Percentiles rank a stretch among this genome's conserved stretches.
phyloP scores from a whole-genome alignment of 768 basidiomycete genomes.

The Leucosporidium yakuticum region DNA sequence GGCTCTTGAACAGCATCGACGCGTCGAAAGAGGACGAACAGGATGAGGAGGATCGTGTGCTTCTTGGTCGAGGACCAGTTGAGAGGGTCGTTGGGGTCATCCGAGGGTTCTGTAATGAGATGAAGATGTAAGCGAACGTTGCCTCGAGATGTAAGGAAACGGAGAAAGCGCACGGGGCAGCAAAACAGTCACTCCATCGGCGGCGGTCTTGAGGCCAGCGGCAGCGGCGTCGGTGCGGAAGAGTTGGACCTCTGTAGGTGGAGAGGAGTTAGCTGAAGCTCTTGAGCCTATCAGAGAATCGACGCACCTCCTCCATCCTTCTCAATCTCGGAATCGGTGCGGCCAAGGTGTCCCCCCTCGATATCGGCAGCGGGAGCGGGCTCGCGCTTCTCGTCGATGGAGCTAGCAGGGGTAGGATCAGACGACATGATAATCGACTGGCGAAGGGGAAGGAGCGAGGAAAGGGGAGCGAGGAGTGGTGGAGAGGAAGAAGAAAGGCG shows the following conservation, averaged over 20 bases:
- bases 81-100: slow-evolving; percentile 40
- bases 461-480: too few relatives aligned
- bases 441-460: too few relatives aligned
- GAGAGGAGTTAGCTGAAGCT: not conserved
- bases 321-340: slow-evolving; percentile 20
- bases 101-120: slow-evolving; percentile 47
- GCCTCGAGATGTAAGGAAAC: not conserved
- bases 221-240: slow-evolving; percentile 4
- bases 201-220: slow-evolving; percentile 17
- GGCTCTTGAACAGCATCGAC: too few relatives aligned
- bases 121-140: slow-evolving; percentile 39
- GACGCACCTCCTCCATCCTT: slow-evolving; percentile 14
- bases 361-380: not conserved
- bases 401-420: not conserved
- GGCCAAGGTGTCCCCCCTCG: slow-evolving; percentile 3
- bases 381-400: slow-evolving; percentile 16
- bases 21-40: not conserved
- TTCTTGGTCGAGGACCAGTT: slow-evolving; percentile 39
- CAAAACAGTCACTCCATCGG: slow-evolving; percentile 20
- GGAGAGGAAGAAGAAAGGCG: too few relatives aligned
- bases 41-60: slow-evolving; percentile 24
- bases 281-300: not conserved
- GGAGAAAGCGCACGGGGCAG: not conserved
- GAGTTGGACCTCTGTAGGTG: not conserved
- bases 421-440: too few relatives aligned